Evolutionary conservation across 78 protist genomes (phyloP), one percentile per base, ranked within the genome.

Genomic region (slime mould (Dictyostelium discoideum)): DNA sequence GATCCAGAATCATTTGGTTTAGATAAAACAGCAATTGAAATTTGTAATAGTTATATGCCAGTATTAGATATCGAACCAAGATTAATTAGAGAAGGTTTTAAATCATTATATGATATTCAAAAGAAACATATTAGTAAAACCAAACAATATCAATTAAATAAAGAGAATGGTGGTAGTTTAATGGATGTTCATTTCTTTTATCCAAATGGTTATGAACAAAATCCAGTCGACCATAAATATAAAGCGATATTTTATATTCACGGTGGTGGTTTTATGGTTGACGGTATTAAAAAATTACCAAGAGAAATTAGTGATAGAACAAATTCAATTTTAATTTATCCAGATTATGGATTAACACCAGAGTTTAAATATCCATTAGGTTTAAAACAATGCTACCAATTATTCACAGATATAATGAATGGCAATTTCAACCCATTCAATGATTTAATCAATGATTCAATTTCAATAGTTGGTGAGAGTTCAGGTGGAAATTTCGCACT

Each of bases 1-100:
- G 65, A 54, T 16, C 83, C 83, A 76, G 83, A 18, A 76, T 40
- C 83, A 76, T 76, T 40, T 76, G 83, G 83, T 76, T 76, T 76
- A 37, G 83, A 39, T 37, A 11, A n/a, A 39, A 32, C n/a, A 16
- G 83, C 40, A 16, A 13, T 76, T 39, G 54, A 76, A 9, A 76
- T 76, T 39, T 76, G 83, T 76, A 76, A 76, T 16, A 76, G 54
- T 14, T 76, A 13, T 16, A 76, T 76, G 83, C 83, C 83, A 37
- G 18, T 76, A 39, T 76, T 76, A 39, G 83, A 76, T 39, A 40
- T 76, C 11, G 83, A 76, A 39, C 83, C 83, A 37, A 29, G 24
- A 26, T 29, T 29, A 32, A 76, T 76, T 40, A 76, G 83, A 40
- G 83, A 76, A 37, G 83, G 83, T 26, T 76, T 76, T 39, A 39